Evolutionary conservation across 441 rosid species (phyloP).

Genomic region (Adansonia grandidieri): DNA sequence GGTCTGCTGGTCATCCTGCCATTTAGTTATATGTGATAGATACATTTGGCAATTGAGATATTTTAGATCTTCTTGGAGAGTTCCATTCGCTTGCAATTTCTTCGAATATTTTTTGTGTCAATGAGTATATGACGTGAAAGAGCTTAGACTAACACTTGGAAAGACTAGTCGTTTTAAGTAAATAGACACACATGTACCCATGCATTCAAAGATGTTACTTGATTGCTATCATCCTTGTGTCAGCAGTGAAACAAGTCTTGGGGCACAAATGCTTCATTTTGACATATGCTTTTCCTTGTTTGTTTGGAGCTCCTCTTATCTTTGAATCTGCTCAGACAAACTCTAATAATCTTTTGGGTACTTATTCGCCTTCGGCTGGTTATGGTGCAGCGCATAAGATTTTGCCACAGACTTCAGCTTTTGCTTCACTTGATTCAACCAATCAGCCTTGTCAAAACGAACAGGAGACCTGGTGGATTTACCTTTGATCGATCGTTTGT

Average conservation of each 20-base stretch:
- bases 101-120: not conserved
- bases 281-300: not conserved
- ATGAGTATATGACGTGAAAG: not conserved
- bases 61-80: not conserved
- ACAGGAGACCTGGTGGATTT: slow-evolving; percentile 76
- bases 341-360: too few relatives aligned
- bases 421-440: slow-evolving; percentile 63
- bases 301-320: too few relatives aligned
- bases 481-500: not conserved
- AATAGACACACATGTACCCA: not conserved
- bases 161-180: not conserved
- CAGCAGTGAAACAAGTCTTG: not conserved
- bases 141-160: not conserved
- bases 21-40: not conserved
- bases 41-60: not conserved
- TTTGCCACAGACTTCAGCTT: slow-evolving; percentile 93
- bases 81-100: not conserved
- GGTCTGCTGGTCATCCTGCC: not conserved
- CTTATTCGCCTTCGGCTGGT: not conserved
- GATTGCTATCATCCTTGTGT: not conserved
- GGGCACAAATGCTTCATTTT: not conserved
- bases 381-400: slow-evolving; percentile 87
- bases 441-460: slow-evolving; percentile 62
- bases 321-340: too few relatives aligned
- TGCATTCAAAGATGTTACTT: not conserved